These are phyloP conservation scores for Gynochthodes officinalis DNA, from an alignment of 257 asterid species.

Conservation along the genomic window DNA sequence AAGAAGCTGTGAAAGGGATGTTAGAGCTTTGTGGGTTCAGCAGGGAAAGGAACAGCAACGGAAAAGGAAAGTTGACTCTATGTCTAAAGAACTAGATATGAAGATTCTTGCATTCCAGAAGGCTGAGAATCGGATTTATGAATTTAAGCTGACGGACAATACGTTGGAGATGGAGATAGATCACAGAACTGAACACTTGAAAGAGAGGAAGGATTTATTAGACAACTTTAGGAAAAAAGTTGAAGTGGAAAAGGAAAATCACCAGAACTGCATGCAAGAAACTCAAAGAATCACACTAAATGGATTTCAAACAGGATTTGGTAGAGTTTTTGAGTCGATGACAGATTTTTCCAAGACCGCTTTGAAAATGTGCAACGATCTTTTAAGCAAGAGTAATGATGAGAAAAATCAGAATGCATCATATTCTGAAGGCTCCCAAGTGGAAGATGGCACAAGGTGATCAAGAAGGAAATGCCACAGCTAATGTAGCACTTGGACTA, in stretches of 20 bases:
- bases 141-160: constrained; percentile 47
- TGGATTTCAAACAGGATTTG: constrained; percentile 82
- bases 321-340: constrained; percentile 69
- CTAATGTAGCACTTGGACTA: neutral
- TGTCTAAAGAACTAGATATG: constrained; percentile 71
- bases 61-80: constrained; percentile 66
- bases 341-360: constrained; percentile 71
- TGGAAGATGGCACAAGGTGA: constrained; percentile 47
- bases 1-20: constrained; percentile 69
- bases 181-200: constrained; percentile 36
- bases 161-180: constrained; percentile 37
- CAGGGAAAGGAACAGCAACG: constrained; percentile 86
- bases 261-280: constrained; percentile 59
- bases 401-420: constrained; percentile 37
- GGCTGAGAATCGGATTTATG: constrained; percentile 46
- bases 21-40: constrained; percentile 74
- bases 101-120: constrained; percentile 54
- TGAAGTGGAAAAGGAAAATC: constrained; percentile 70
- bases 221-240: constrained; percentile 57
- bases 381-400: constrained; percentile 33
- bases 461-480: constrained; percentile 4
- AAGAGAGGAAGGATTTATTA: constrained; percentile 49
- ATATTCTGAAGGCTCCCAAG: constrained; percentile 41
- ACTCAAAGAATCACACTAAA: constrained; percentile 63
- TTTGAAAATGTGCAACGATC: constrained; percentile 55